phyloP scores from a whole-genome alignment of 2,329 filamentous ascomycete species.

The Knufia fluminis region DNA sequence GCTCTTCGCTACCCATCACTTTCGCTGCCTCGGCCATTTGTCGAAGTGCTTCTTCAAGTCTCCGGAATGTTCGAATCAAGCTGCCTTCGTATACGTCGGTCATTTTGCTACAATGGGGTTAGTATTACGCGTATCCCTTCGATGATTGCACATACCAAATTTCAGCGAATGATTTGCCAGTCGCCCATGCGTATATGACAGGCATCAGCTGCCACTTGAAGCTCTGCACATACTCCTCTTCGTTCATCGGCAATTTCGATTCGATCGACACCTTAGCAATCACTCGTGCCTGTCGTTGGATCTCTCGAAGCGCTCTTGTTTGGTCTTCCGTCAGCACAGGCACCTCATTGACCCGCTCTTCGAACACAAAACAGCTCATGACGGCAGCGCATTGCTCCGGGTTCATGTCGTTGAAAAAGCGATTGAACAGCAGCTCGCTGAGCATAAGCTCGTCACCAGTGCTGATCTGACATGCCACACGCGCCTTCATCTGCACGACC shows the following conservation, averaged over 20 bases:
- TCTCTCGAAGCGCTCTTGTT: constrained; percentile 73
- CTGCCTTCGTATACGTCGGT: constrained; percentile 97
- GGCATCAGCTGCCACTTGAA: constrained; percentile 98
- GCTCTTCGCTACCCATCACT: constrained; percentile 94
- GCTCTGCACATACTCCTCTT: constrained; percentile 81
- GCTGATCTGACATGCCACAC: constrained; percentile 95
- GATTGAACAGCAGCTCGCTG: constrained; percentile 87
- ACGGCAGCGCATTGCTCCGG: constrained; percentile 81
- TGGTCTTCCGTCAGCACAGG: constrained; percentile 69
- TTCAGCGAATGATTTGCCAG: constrained; percentile 79
- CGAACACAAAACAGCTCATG: constrained; percentile 91
- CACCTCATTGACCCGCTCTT: constrained; percentile 79
- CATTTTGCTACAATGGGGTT: constrained; percentile 99
- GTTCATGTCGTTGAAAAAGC: constrained; percentile 92
- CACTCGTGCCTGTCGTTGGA: constrained; percentile 75
- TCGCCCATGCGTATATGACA: constrained; percentile 84
- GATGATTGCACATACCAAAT: constrained; percentile 97
- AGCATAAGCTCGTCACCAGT: constrained; percentile 92
- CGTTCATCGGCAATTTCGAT: constrained; percentile 86
- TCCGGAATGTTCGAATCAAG: constrained; percentile 88
- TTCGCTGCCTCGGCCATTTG: constrained; percentile 95
- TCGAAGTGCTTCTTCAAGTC: constrained; percentile 83
- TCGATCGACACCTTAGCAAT: constrained; percentile 92
- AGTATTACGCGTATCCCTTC: too few relatives aligned
- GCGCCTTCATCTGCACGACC: constrained; percentile 92